phyloP scores from a whole-genome alignment of 2,329 filamentous ascomycete genomes.

The Ilyonectria robusta region DNA sequence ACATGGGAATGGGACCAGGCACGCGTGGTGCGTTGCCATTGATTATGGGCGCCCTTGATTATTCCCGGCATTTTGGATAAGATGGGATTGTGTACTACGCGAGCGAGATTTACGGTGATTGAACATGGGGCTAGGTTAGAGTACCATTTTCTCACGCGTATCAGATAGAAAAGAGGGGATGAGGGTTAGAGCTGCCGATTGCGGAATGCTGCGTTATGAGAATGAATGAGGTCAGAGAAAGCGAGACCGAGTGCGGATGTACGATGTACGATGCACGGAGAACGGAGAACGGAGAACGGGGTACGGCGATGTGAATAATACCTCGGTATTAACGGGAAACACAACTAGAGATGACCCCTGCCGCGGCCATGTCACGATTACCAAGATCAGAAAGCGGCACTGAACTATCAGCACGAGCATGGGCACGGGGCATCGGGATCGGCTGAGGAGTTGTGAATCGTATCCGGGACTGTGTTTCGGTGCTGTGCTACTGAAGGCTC shows the following conservation, averaged over 20 bases:
- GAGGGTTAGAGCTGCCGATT: slow-evolving; percentile 17
- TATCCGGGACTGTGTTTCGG: neutral
- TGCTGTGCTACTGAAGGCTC: too few relatives aligned
- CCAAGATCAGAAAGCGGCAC: slow-evolving; percentile 11
- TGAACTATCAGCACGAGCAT: slow-evolving; percentile 4
- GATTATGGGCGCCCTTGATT: slow-evolving; percentile 8
- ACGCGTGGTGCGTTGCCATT: slow-evolving; percentile 17
- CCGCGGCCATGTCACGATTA: neutral
- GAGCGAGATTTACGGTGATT: neutral
- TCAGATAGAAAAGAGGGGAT: neutral
- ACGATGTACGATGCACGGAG: neutral
- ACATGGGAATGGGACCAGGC: slow-evolving; percentile 22
- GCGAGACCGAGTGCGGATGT: slow-evolving; percentile 12
- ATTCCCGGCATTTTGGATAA: neutral
- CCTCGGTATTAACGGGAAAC: neutral
- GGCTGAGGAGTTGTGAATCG: neutral
- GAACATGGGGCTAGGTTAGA: neutral
- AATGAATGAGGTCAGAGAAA: slow-evolving; percentile 2
- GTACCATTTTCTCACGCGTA: neutral
- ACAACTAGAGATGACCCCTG: neutral
- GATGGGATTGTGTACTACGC: neutral
- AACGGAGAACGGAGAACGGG: too few relatives aligned
- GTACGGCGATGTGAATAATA: neutral
- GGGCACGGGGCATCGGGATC: neutral
- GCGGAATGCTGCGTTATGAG: slow-evolving; percentile 16